Evolutionary conservation across 2,329 filamentous ascomycete species (phyloP).

Genomic region (Nemania sp.): DNA sequence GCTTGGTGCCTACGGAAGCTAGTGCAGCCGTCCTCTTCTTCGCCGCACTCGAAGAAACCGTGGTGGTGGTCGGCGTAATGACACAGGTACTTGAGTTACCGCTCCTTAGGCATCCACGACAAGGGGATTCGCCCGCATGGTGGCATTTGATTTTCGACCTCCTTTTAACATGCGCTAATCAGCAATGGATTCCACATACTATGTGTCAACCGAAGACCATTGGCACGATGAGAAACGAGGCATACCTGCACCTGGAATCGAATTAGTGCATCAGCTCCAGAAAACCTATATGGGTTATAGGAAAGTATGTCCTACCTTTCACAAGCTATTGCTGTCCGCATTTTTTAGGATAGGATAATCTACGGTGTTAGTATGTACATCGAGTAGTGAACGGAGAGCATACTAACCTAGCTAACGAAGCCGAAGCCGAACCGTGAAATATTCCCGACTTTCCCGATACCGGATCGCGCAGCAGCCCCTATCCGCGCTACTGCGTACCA

Average conservation of each 20-base stretch:
- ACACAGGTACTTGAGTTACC: conserved; percentile 18
- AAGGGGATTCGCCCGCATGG: conserved; percentile 19
- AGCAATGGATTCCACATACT: background rate
- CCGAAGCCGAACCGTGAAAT: conserved; percentile 7
- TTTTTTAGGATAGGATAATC: conserved; percentile 1
- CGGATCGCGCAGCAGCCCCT: conserved; percentile 7
- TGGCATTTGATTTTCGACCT: conserved; percentile 26
- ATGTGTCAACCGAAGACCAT: conserved; percentile 12
- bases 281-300: background rate
- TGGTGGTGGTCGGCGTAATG: conserved; percentile 13
- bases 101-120: conserved; percentile 20
- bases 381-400: background rate
- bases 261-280: conserved; percentile 6
- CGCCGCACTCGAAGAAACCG: background rate
- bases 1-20: background rate
- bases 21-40: conserved; percentile 4
- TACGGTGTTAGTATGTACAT: background rate
- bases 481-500: conserved; percentile 4
- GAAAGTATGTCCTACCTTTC: conserved; percentile 15
- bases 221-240: background rate
- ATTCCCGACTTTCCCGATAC: conserved; percentile 28
- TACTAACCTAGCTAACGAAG: background rate
- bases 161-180: conserved; percentile 9
- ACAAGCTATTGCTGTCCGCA: conserved; percentile 26
- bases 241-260: conserved; percentile 19